Conservation (phyloP, 1,284 basidiomycete species). For the Thecaphora frezii region DNA sequence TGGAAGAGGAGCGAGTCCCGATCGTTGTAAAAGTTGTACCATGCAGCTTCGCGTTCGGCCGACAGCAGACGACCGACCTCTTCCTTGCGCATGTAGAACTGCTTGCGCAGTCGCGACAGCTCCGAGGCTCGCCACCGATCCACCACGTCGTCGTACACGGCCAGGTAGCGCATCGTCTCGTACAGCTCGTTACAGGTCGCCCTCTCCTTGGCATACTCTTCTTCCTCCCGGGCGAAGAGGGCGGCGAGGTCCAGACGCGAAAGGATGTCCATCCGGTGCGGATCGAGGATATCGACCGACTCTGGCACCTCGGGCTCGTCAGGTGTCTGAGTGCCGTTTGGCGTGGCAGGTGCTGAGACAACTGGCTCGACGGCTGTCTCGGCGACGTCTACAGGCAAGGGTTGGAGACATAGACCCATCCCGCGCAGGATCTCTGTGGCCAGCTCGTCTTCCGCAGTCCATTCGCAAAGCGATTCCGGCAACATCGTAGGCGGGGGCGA, state of each 20-base stretch:
- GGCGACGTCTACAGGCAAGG: conserved; percentile 10
- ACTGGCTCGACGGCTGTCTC: conserved; percentile 1
- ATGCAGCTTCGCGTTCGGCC: conserved; percentile 30
- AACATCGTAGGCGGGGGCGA: conserved; percentile 6
- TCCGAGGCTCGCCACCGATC: conserved; percentile 32
- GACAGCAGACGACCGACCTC: conserved; percentile 30
- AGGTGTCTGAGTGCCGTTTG: background rate
- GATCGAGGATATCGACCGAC: background rate
- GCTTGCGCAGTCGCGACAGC: conserved; percentile 18
- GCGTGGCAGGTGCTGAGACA: too few species aligned
- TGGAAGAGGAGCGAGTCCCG: conserved; percentile 18
- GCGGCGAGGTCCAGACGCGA: conserved; percentile 1
- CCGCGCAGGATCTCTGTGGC: conserved; percentile 19
- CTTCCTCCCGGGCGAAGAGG: conserved; percentile 14
- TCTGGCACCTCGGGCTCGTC: background rate
- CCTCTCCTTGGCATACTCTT: conserved; percentile 15
- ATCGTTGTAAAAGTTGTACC: conserved; percentile 22
- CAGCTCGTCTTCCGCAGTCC: conserved; percentile 30
- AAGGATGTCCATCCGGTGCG: background rate
- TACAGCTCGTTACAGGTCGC: conserved; percentile 19
- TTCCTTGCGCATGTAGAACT: conserved; percentile 29
- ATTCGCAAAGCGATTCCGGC: conserved; percentile 12
- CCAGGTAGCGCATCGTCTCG: conserved; percentile 14
- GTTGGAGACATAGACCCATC: background rate
- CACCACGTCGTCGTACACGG: conserved; percentile 26